Evolutionary conservation across 805 yeast genomes (phyloP).

Genomic region (Zygosaccharomyces siamensis): DNA sequence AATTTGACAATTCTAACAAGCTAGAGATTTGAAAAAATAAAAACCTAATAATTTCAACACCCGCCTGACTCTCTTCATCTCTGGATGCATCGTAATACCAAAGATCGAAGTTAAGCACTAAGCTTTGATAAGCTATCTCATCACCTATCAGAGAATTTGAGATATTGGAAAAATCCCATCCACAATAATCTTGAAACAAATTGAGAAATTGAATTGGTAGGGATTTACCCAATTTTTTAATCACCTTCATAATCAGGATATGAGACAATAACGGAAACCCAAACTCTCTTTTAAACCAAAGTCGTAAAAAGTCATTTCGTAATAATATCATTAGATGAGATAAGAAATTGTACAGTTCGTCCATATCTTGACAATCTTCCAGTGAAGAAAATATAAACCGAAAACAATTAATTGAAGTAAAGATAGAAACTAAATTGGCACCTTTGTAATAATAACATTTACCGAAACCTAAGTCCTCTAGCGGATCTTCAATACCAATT

Average conservation of each 20-base stretch:
- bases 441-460: slow-evolving; percentile 19
- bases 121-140: slow-evolving; percentile 48
- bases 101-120: slow-evolving; percentile 60
- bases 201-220: slow-evolving; percentile 44
- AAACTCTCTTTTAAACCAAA: slow-evolving; percentile 18
- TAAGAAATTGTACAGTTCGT: slow-evolving; percentile 13
- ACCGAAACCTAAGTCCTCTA: slow-evolving; percentile 15
- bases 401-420: slow-evolving; percentile 19
- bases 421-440: slow-evolving; percentile 16
- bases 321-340: slow-evolving; percentile 21
- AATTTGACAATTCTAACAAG: slow-evolving; percentile 50
- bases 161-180: slow-evolving; percentile 49
- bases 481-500: slow-evolving; percentile 13
- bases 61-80: slow-evolving; percentile 18
- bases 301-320: slow-evolving; percentile 12
- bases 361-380: slow-evolving; percentile 10
- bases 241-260: slow-evolving; percentile 13
- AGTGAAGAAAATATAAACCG: slow-evolving; percentile 16
- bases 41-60: slow-evolving; percentile 45
- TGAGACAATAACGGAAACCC: slow-evolving; percentile 25
- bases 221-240: slow-evolving; percentile 20
- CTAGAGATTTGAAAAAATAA: slow-evolving; percentile 55
- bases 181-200: slow-evolving; percentile 47
- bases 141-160: slow-evolving; percentile 54
- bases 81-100: slow-evolving; percentile 39